Evolutionary conservation across 2,329 filamentous ascomycete species (phyloP).

Genomic region (Diaporthe destruens): DNA sequence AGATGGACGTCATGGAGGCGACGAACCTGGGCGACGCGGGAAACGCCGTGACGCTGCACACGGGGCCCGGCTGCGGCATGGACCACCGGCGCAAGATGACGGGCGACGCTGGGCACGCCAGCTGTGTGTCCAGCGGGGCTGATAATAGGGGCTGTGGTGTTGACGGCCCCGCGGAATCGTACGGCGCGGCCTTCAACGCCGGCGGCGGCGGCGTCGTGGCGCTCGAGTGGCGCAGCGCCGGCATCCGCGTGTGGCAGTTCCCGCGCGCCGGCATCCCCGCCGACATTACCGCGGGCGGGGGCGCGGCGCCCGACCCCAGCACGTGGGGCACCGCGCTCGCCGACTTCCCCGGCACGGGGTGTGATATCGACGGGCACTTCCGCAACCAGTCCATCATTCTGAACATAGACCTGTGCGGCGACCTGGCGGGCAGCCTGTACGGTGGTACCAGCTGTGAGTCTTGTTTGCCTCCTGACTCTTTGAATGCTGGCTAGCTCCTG

Average conservation of each 20-base stretch:
- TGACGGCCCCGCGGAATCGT: conserved; percentile 56
- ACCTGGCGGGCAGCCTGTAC: conserved; percentile 59
- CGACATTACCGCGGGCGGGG: conserved; percentile 67
- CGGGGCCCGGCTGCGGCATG: conserved; percentile 64
- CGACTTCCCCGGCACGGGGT: conserved; percentile 74
- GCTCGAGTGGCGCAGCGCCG: conserved; percentile 70
- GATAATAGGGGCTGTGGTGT: conserved; percentile 71
- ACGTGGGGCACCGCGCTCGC: conserved; percentile 73
- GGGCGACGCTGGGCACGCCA: conserved; percentile 56
- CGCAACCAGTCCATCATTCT: conserved; percentile 74
- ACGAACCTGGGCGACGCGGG: conserved; percentile 66
- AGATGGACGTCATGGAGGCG: conserved; percentile 74
- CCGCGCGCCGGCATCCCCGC: conserved; percentile 59
- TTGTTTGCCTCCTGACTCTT: not conserved
- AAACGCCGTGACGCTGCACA: conserved; percentile 73
- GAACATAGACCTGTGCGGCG: conserved; percentile 75
- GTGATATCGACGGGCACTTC: conserved; percentile 71
- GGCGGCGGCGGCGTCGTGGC: conserved; percentile 70
- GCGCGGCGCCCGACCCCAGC: conserved; percentile 67
- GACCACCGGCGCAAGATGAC: conserved; percentile 66
- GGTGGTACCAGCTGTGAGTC: conserved; percentile 59
- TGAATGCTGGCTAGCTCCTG: no score
- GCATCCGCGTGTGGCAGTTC: conserved; percentile 75
- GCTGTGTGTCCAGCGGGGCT: conserved; percentile 66
- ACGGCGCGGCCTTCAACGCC: conserved; percentile 65